Conservation (phyloP, 345 rosid genomes). For the Melastoma malabathricum region DNA sequence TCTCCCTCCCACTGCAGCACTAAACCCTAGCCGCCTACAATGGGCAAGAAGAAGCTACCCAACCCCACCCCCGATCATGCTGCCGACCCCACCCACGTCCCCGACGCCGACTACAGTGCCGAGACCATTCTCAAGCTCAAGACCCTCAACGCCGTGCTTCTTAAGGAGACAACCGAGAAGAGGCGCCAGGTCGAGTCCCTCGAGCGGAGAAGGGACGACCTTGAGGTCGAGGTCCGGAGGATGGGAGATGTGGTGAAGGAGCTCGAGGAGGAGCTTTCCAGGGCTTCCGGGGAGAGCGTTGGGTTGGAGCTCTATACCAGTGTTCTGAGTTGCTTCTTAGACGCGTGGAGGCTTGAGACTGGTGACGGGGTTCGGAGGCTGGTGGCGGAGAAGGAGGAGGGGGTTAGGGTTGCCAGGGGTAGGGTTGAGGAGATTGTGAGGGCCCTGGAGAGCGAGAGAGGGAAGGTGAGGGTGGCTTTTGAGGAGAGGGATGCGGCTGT, state of each 20-base stretch:
- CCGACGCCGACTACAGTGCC: constrained; percentile 19
- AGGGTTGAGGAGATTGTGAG: constrained; percentile 16
- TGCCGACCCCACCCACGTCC: constrained; percentile 6
- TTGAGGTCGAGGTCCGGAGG: constrained; percentile 35
- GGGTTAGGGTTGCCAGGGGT: constrained; percentile 21
- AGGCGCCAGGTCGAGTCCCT: constrained; percentile 41
- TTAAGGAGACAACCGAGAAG: constrained; percentile 39
- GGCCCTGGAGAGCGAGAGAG: constrained; percentile 24
- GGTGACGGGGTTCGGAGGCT: constrained; percentile 18
- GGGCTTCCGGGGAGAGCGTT: constrained; percentile 23
- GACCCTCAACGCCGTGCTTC: constrained; percentile 40
- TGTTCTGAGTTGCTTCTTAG: constrained; percentile 25
- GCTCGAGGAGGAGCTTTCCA: constrained; percentile 22
- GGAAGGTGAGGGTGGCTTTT: constrained; percentile 11
- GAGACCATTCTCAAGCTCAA: constrained; percentile 43
- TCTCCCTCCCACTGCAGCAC: no score
- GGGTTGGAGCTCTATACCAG: constrained; percentile 16
- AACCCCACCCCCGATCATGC: background rate
- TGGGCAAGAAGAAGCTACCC: background rate
- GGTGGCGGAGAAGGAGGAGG: constrained; percentile 22
- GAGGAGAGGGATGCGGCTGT: constrained; percentile 33
- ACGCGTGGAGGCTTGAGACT: constrained; percentile 25
- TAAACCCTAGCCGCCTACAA: no score
- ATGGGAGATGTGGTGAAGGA: constrained; percentile 12
- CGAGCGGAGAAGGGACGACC: constrained; percentile 16